Conservation (phyloP, 2,329 filamentous ascomycete species). For the Reticulascus tulasneorum region DNA sequence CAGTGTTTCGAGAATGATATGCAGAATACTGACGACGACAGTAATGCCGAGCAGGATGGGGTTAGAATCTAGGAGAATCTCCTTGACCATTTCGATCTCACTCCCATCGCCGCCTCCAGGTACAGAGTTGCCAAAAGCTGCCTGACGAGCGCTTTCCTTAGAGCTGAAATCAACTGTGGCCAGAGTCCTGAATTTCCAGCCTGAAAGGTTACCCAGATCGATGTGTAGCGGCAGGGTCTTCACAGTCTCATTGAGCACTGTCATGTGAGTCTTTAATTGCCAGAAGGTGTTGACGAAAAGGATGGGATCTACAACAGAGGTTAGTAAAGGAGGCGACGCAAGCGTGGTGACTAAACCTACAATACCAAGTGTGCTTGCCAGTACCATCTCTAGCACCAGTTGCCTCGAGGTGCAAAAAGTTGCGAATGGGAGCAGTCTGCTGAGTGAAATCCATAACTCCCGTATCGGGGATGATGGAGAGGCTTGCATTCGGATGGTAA, state of each 20-base stretch:
- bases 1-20: constrained; percentile 92
- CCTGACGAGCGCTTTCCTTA: constrained; percentile 75
- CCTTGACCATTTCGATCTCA: constrained; percentile 97
- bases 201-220: constrained; percentile 72
- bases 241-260: constrained; percentile 83
- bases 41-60: constrained; percentile 85
- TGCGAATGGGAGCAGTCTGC: constrained; percentile 69
- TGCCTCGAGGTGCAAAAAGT: constrained; percentile 75
- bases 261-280: constrained; percentile 92
- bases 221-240: constrained; percentile 77
- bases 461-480: constrained; percentile 79
- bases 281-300: constrained; percentile 95
- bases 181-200: constrained; percentile 89
- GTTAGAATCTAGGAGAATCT: constrained; percentile 90
- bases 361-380: constrained; percentile 91
- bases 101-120: constrained; percentile 81
- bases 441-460: constrained; percentile 64
- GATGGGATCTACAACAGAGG: constrained; percentile 56
- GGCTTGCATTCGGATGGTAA: constrained; percentile 91
- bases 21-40: constrained; percentile 76
- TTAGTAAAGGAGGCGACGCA: not conserved
- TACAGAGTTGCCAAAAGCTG: constrained; percentile 67
- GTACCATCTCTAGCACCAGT: constrained; percentile 77
- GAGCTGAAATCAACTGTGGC: constrained; percentile 82
- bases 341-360: constrained; percentile 26